Base-by-base conservation (phyloP, 225 moss, liverwort and hornwort species). In the Neckera pumila region DNA sequence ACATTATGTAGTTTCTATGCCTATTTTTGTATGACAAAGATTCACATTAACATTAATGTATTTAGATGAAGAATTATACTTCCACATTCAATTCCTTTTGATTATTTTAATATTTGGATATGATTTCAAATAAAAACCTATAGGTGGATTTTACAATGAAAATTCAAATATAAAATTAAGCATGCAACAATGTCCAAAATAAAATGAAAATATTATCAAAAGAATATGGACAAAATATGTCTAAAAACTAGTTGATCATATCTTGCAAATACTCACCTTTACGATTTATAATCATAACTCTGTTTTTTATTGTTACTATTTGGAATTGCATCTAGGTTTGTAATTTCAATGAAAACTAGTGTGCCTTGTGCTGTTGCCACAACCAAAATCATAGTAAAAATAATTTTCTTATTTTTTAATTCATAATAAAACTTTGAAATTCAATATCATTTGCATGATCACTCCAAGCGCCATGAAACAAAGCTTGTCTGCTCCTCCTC, bases 301-400 rank as follows among this genome's bases (percentile, higher is more conserved):
- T 26, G 11, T 17, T 31, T 45, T 45, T 45, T 11, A 30, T 73
- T 45, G 10, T 43, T 17, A 28, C 2, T 17, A 27, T 43, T 45
- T 45, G 23, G 0, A 0, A 40, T 69, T 69, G 6, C 18, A 30
- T 27, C 2, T 18, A 73, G 30, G 2, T 30, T 45, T 30, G 6
- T 45, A 17, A 45, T 45, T 67, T 43, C 4, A 30, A 0, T 10
- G 3, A 30, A 0, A 73, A 45, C 17, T 1, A n/a, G n/a, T n/a
- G n/a, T n/a, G n/a, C n/a, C n/a, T n/a, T n/a, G n/a, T n/a, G n/a
- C n/a, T n/a, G n/a, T n/a, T n/a, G n/a, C n/a, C n/a, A n/a, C n/a
- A n/a, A n/a, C n/a, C n/a, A n/a, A n/a, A n/a, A n/a, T n/a, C n/a
- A n/a, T n/a, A n/a, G n/a, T n/a, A n/a, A n/a, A n/a, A n/a, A n/a